Conservation (phyloP, 192 early-diverging fungal genomes). For the Coemansia sp. region DNA sequence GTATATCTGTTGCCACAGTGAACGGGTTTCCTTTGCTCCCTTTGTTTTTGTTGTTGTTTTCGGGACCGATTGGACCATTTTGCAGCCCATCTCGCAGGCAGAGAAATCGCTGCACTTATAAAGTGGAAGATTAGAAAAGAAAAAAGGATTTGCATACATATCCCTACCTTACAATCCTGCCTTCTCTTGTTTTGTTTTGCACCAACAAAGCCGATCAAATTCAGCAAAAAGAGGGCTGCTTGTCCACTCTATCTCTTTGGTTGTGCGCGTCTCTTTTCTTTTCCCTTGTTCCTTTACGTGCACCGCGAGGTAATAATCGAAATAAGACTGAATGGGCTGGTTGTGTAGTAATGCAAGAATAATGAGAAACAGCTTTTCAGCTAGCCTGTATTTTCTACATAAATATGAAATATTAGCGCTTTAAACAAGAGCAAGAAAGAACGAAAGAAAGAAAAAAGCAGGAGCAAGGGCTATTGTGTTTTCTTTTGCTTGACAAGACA, state of each 20-base stretch:
- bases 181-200: neutral
- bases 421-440: neutral
- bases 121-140: neutral
- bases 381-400: too few species aligned
- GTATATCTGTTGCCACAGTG: neutral
- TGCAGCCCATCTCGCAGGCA: neutral
- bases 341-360: too few species aligned
- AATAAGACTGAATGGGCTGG: neutral
- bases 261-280: neutral
- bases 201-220: slow-evolving; percentile 1
- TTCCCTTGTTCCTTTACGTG: neutral
- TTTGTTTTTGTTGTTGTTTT: neutral
- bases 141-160: slow-evolving; percentile 12
- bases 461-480: too few species aligned
- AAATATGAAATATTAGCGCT: neutral
- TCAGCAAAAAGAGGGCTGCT: neutral
- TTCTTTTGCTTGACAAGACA: too few species aligned
- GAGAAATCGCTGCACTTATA: neutral
- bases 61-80: slow-evolving; percentile 8
- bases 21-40: neutral
- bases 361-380: too few species aligned
- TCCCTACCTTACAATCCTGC: slow-evolving; percentile 1
- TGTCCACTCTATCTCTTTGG: neutral
- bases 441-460: too few species aligned
- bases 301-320: neutral